Percentiles rank a stretch among this genome's conserved stretches.
These are phyloP conservation scores for Dryas alaskensis DNA, from an alignment of 306 rosid species.

Conservation along the genomic window DNA sequence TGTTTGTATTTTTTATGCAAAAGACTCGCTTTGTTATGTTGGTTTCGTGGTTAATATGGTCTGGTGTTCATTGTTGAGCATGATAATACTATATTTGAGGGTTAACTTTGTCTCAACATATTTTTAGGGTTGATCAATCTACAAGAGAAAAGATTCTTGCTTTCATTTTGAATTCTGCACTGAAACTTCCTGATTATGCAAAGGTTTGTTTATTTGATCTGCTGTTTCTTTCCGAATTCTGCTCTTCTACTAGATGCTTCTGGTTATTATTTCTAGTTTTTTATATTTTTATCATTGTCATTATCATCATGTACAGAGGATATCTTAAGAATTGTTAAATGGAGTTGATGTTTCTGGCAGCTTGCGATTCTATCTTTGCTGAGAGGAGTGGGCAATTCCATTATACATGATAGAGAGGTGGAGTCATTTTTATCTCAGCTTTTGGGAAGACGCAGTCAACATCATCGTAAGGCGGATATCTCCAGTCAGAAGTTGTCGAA, in stretches of 20 bases:
- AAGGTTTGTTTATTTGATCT: conserved; percentile 55
- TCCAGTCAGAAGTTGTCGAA: conserved; percentile 47
- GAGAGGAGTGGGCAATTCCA: conserved; percentile 64
- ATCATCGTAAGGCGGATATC: conserved; percentile 31
- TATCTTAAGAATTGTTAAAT: conserved; percentile 9
- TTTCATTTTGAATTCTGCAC: conserved; percentile 65
- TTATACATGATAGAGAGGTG: conserved; percentile 50
- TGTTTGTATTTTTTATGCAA: neutral
- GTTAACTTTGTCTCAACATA: neutral
- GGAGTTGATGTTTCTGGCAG: conserved; percentile 47
- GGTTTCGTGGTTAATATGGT: neutral
- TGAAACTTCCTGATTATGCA: conserved; percentile 63
- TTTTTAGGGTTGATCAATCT: conserved; percentile 71
- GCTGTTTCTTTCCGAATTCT: conserved; percentile 18
- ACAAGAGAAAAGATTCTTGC: conserved; percentile 60
- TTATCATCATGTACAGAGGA: neutral
- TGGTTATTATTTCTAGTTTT: neutral
- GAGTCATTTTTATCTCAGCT: conserved; percentile 52
- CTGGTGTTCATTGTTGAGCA: neutral
- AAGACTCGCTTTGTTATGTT: neutral
- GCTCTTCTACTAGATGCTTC: conserved; percentile 1
- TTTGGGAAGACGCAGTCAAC: conserved; percentile 44
- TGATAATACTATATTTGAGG: neutral
- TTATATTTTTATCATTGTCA: neutral
- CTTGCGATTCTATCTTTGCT: conserved; percentile 73